Base-by-base conservation (phyloP, 2,329 filamentous ascomycete species). In the Gaeumannomyces tritici region DNA sequence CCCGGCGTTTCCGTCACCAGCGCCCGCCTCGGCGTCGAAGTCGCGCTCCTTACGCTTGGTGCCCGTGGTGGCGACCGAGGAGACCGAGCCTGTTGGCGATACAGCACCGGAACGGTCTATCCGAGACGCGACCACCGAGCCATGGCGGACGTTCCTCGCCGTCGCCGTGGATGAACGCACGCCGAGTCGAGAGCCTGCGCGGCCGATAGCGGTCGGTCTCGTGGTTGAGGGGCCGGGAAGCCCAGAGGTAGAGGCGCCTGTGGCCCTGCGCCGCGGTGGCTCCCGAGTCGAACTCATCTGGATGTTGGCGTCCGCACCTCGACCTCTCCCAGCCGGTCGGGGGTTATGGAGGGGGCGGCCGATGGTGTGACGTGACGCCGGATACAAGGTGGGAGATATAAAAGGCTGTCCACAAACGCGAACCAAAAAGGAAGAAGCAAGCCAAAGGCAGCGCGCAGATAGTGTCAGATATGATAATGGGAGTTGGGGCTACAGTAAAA, bases 1-100 rank as follows among this genome's bases (percentile, higher is more conserved):
- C 7, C 42, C 42, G 42, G n/a, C 42, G 21, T 9, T 7, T 74
- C 96, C 92, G 69, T 93, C 88, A 61, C 83, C 83, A 62, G 76
- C 75, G 57, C 85, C 82, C 4, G 80, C 74, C 35, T 90, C 82
- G 3, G 80, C 73, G 33, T 90, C 93, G 71, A 88, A 93, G 51
- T 96, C 90, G 70, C 90, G 85, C 69, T 95, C 90, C 74, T 96
- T 96, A 70, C 93, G 87, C 79, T 97, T 96, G 57, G 80, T 82
- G 28, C 86, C 84, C 35, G 82, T 75, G 60, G 81, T 80, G 28
- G 83, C 76, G 33, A 80, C 75, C 4, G 89, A 89, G 61, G 83
- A 80, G 27, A 90, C 72, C 9, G 89, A 90, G 57, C 86, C 85
- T 64, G 89, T 84, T 6, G 91, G 90, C 6, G 93, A 93, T 15